Percentiles rank a stretch among this genome's conserved stretches.
These are phyloP conservation scores for Prunus persica DNA, from an alignment of 306 rosid species.

Conservation along the genomic window DNA sequence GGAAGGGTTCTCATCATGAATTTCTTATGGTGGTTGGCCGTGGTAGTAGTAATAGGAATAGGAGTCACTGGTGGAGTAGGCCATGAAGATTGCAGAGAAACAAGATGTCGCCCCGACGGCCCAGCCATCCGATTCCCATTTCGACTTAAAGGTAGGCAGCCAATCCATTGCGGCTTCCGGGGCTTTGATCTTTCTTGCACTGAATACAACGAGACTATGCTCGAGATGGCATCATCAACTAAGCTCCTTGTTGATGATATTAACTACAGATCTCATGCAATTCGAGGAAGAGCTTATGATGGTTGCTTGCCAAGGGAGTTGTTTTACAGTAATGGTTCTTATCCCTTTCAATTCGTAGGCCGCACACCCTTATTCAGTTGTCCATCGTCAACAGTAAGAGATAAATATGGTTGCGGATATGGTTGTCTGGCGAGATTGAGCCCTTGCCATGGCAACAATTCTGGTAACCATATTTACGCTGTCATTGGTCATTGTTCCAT, in stretches of 20 bases:
- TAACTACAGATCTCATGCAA: constrained; percentile 28
- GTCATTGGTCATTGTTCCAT: neutral
- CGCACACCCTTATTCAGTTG: constrained; percentile 28
- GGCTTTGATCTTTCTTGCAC: constrained; percentile 46
- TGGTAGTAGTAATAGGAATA: neutral
- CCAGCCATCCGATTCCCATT: neutral
- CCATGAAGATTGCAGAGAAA: constrained; percentile 17
- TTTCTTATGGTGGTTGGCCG: neutral
- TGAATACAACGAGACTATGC: neutral
- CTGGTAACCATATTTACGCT: constrained; percentile 15
- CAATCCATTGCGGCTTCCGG: neutral
- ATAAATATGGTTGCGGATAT: too few species aligned
- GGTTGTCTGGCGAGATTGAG: neutral
- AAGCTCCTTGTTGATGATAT: constrained; percentile 16
- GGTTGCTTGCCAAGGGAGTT: constrained; percentile 8
- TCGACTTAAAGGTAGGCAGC: too few species aligned
- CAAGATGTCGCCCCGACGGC: too few species aligned
- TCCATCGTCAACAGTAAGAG: neutral
- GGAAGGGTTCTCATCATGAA: neutral
- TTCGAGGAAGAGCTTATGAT: constrained; percentile 4
- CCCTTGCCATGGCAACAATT: constrained; percentile 17
- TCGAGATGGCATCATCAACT: too few species aligned
- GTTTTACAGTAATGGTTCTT: neutral
- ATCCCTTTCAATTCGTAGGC: neutral
- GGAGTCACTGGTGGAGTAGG: neutral